Evolutionary conservation across 2,329 filamentous ascomycete genomes (phyloP).

Genomic region (Proliferodiscus dingleyae): DNA sequence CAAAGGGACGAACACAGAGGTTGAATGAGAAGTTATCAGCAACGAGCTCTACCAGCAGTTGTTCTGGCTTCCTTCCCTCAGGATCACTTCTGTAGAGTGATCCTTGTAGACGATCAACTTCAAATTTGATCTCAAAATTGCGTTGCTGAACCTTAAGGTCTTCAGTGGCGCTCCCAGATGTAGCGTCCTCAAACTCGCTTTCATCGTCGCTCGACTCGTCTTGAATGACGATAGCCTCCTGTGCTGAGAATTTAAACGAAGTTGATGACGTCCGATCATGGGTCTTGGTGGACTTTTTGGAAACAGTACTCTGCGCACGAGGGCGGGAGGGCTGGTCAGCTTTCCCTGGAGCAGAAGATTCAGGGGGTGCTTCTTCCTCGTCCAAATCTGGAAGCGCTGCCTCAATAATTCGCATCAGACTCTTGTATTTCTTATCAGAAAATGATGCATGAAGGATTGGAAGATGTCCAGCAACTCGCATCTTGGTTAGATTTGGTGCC

Average conservation of each 20-base stretch:
- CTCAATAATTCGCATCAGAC: slow-evolving; percentile 90
- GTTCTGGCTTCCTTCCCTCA: slow-evolving; percentile 68
- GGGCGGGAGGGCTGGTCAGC: slow-evolving; percentile 12
- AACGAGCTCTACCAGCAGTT: slow-evolving; percentile 82
- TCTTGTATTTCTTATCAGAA: slow-evolving; percentile 96
- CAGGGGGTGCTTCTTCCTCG: slow-evolving; percentile 36
- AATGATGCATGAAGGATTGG: slow-evolving; percentile 88
- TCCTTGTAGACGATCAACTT: slow-evolving; percentile 87
- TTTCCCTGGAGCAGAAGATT: slow-evolving; percentile 4
- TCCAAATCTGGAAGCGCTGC: slow-evolving; percentile 86
- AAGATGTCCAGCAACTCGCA: slow-evolving; percentile 85
- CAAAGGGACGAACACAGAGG: slow-evolving; percentile 82
- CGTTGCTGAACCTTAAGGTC: slow-evolving; percentile 76
- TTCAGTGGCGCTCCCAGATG: slow-evolving; percentile 49
- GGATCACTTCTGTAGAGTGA: slow-evolving; percentile 86
- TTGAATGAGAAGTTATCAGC: slow-evolving; percentile 84
- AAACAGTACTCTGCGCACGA: slow-evolving; percentile 24
- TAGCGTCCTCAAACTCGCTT: slow-evolving; percentile 62
- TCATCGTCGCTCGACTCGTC: slow-evolving; percentile 49
- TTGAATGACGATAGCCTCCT: slow-evolving; percentile 74
- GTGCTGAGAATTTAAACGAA: slow-evolving; percentile 68
- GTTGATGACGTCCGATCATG: slow-evolving; percentile 58
- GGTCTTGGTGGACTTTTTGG: slow-evolving; percentile 38
- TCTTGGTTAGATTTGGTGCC: slow-evolving; percentile 84
- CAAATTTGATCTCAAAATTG: slow-evolving; percentile 95